Conservation (phyloP, 176 grass and related monocot genomes). For the Cymbopogon citratus region DNA sequence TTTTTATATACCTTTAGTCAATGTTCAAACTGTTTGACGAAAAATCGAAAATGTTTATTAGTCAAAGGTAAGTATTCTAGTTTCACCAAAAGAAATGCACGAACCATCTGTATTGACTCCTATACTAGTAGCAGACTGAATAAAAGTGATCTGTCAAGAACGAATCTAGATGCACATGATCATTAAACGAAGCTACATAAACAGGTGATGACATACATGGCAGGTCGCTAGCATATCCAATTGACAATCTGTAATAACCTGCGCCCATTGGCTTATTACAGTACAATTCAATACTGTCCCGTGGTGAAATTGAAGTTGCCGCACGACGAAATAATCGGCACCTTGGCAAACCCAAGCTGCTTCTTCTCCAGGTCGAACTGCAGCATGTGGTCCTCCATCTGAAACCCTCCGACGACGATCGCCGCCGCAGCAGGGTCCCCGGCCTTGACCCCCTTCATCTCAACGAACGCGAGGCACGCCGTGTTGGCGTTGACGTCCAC, state of each 20-base stretch:
- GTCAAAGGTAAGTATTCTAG: no score
- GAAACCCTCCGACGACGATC: slow-evolving; percentile 36
- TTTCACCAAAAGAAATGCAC: no score
- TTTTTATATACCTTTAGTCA: no score
- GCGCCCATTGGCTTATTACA: background rate
- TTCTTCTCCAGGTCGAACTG: slow-evolving; percentile 45
- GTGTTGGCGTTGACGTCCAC: background rate
- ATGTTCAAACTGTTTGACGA: no score
- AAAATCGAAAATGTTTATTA: no score
- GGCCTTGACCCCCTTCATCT: background rate
- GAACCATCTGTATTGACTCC: no score
- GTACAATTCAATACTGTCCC: background rate
- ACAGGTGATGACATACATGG: background rate
- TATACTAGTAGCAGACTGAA: no score
- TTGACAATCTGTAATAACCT: background rate
- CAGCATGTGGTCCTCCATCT: slow-evolving; percentile 48
- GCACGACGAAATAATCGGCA: background rate
- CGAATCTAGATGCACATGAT: no score
- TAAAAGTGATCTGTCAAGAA: no score
- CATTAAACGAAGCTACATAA: no score
- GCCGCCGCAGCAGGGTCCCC: slow-evolving; percentile 20
- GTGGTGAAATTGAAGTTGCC: slow-evolving; percentile 1
- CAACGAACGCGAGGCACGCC: slow-evolving; percentile 21
- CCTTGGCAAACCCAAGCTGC: slow-evolving; percentile 8
- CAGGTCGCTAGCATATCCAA: background rate